These are phyloP conservation scores for Hippophae rhamnoides DNA, from an alignment of 306 rosid genomes.

Conservation along the genomic window DNA sequence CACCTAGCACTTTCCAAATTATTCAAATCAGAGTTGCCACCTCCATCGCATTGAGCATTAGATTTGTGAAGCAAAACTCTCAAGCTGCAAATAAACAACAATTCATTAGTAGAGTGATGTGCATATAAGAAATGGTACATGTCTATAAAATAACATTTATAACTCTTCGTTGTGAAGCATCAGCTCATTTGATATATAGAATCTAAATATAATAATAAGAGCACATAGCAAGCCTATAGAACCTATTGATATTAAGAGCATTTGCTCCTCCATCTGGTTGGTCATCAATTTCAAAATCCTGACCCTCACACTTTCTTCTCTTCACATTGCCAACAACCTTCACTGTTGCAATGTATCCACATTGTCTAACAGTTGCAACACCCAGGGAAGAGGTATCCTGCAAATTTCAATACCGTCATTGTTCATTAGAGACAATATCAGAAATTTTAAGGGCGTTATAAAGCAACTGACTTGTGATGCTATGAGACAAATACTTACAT, in stretches of 20 bases:
- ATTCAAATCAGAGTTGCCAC: constrained; percentile 31
- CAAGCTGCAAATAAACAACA: constrained; percentile 44
- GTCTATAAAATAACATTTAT: no score
- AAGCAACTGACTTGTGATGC: no score
- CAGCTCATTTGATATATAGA: no score
- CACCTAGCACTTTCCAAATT: constrained; percentile 34
- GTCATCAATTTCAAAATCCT: constrained; percentile 61
- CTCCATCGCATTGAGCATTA: constrained; percentile 31
- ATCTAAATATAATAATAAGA: not conserved
- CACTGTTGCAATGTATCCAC: constrained; percentile 82
- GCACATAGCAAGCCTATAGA: constrained; percentile 4
- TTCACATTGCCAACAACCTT: constrained; percentile 58
- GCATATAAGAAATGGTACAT: not conserved
- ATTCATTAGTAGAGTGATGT: constrained; percentile 5
- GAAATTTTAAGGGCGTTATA: no score
- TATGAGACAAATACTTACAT: constrained; percentile 39
- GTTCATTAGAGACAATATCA: no score
- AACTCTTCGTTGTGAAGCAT: no score
- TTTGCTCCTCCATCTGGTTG: constrained; percentile 92
- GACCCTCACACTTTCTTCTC: constrained; percentile 39
- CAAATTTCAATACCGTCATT: not conserved
- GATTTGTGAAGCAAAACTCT: constrained; percentile 64
- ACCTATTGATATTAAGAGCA: constrained; percentile 88
- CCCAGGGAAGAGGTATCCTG: constrained; percentile 80
- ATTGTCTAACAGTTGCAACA: constrained; percentile 53